These are phyloP conservation scores for Aspergillus carlsbadensis DNA, from an alignment of 495 filamentous ascomycete species.

Conservation along the genomic window DNA sequence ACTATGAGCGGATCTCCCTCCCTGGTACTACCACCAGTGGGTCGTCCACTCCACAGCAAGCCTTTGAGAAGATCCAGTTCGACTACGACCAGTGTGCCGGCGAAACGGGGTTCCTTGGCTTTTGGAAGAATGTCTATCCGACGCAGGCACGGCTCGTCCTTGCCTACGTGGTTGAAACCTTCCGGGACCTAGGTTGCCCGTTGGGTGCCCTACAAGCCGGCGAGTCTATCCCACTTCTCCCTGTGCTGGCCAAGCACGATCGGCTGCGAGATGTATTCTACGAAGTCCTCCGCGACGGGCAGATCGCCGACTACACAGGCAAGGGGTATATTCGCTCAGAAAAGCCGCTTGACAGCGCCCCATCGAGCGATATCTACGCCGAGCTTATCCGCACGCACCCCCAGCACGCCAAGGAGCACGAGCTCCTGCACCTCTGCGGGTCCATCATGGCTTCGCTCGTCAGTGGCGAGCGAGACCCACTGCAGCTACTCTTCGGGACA, in stretches of 20 bases:
- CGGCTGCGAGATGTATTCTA: neutral
- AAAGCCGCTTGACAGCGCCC: neutral
- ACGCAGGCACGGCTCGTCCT: slow-evolving; percentile 30
- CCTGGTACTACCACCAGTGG: neutral
- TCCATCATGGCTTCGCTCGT: slow-evolving; percentile 18
- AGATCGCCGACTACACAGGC: neutral
- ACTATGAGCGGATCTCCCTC: neutral
- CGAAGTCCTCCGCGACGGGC: neutral
- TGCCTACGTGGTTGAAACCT: slow-evolving; percentile 38
- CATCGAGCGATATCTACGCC: neutral
- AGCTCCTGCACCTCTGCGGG: slow-evolving; percentile 27
- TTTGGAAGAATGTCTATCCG: slow-evolving; percentile 20
- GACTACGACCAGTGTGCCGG: slow-evolving; percentile 34
- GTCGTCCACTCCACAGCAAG: neutral
- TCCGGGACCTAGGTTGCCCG: slow-evolving; percentile 37
- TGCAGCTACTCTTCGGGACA: slow-evolving; percentile 31
- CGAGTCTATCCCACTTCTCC: neutral
- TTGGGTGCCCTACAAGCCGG: slow-evolving; percentile 20
- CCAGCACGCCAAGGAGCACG: slow-evolving; percentile 28
- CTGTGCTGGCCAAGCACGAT: neutral
- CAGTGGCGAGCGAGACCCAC: slow-evolving; percentile 26
- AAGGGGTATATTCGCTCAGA: neutral
- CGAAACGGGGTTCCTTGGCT: slow-evolving; percentile 28
- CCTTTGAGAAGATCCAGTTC: slow-evolving; percentile 15
- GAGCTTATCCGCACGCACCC: slow-evolving; percentile 11